phyloP scores from a whole-genome alignment of 345 rosid species.

The Eucalyptus pauciflora region DNA sequence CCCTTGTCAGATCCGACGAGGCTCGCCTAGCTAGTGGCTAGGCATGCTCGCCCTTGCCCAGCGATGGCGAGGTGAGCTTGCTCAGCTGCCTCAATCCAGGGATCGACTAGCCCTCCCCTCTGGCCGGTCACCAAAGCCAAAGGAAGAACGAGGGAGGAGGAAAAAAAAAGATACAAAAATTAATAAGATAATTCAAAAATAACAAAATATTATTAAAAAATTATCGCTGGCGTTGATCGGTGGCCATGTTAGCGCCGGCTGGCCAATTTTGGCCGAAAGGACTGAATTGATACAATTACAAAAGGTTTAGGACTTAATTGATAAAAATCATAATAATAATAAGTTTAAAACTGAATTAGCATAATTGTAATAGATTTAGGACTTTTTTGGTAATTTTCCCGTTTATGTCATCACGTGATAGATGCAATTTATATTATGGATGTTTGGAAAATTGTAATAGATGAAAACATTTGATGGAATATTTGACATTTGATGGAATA shows the following conservation, averaged over 20 bases:
- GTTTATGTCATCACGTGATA: neutral
- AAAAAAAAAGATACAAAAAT: too few species aligned
- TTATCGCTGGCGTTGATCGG: rapidly evolving
- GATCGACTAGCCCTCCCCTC: too few species aligned
- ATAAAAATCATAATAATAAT: rapidly evolving
- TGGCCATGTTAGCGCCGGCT: rapidly evolving
- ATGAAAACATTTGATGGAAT: neutral
- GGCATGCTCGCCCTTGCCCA: rapidly evolving
- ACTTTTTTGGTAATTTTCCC: too few species aligned
- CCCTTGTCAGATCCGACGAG: rapidly evolving
- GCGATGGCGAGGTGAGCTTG: rapidly evolving
- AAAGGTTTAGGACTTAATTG: rapidly evolving
- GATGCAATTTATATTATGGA: neutral
- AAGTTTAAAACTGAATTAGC: rapidly evolving
- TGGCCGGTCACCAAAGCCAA: rapidly evolving
- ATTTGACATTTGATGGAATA: neutral
- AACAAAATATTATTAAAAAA: too few species aligned
- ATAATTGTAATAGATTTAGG: rapidly evolving
- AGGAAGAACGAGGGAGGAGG: too few species aligned
- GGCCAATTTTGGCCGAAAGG: rapidly evolving
- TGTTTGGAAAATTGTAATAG: neutral
- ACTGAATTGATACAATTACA: rapidly evolving
- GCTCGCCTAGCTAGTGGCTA: rapidly evolving
- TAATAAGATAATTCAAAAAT: too few species aligned
- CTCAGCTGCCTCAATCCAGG: rapidly evolving